Base-by-base conservation (phyloP, 1,284 basidiomycete genomes). In the Earliella scabrosa region DNA sequence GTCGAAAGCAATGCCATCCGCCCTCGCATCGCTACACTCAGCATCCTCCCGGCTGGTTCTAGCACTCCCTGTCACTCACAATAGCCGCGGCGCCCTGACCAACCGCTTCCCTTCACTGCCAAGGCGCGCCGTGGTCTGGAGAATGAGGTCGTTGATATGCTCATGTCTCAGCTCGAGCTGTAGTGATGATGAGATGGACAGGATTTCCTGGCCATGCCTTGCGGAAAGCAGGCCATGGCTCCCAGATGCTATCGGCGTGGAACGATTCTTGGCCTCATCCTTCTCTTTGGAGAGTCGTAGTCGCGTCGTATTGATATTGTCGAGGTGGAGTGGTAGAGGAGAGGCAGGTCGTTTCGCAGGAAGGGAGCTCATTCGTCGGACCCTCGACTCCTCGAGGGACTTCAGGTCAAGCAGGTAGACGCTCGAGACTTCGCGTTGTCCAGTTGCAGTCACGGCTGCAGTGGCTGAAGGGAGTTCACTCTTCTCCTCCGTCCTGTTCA, bases 1-100 rank as follows among this genome's bases (percentile, higher is more conserved):
- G 26, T 66, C 64, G 27, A 67, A 67, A 2, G 50, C 39, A 38
- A 67, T 63, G 8, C 63, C 63, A 23, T 64, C 56, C 16, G 55
- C 40, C 35, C 65, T 67, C 38, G 16, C 32, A 21, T 13, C 23
- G 23, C 34, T 44, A 8, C 9, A 43, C 41, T 38, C 26, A 46
- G 23, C 41, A 41, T 56, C 40, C 56, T 50, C 35, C 24, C 7
- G 16, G 34, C 24, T 6, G 3, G 10, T 24, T 6, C 26, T 16
- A 40, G 3, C 2, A 21, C 45, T 39, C 38, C 31, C 20, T 8
- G 29, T 43, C 38, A 59, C 66, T 64, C 45, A 65, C 66, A 67
- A 35, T 1, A 65, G 35, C 35, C 55, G 52, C 13, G 66, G 66
- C 2, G 64, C 63, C 40, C 59, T 54, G 10, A 56, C 52, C 18